Base-by-base conservation (phyloP, 352 stramenopile genomes). In the Globisporangium echinulatum region DNA sequence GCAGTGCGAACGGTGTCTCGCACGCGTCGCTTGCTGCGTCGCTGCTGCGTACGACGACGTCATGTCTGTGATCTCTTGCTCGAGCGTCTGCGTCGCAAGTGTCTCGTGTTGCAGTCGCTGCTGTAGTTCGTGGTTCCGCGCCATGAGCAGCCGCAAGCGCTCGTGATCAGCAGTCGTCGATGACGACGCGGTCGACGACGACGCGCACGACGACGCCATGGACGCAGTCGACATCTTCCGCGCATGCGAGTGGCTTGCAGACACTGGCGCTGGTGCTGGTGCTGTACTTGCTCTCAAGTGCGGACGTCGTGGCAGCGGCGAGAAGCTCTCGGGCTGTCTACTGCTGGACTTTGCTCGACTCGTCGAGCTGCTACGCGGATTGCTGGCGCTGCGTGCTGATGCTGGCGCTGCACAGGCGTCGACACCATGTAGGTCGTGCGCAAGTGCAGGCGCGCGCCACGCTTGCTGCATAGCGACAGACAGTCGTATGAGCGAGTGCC, bases 91-190 rank as follows among this genome's bases (percentile, higher is more conserved):
- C 37, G 80, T 90, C 11, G 80, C 79, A 39, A 87, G 68, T 4
- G 80, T 88, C 56, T 92, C 83, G 48, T 81, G 73, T 51, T 93
- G 76, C 4, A 94, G 70, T 33, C 80, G 76, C 46, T 83, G 79
- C 58, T 94, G 80, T 9, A 94, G 63, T 47, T 90, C 82, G 14
- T 80, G 82, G 63, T 94, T 94, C 19, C 82, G 74, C 15, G 60
- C 87, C 79, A 92, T 91, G 15, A 94, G 68, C 50, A 75, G 70
- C 3, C 82, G 80, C 17, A 94, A 64, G 15, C 80, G 73, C 36
- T 88, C 81, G 57, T 92, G 82, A 46, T 92, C 82, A 17, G 71
- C 59, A 62, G 54, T 63, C 37, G 50, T 56, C 9, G 57, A 68
- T 3, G 64, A 68, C 4, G 66, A 69, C 8, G 59, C 63, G 1